Conservation (phyloP, 495 filamentous ascomycete species). For the Bombardia bombarda region DNA sequence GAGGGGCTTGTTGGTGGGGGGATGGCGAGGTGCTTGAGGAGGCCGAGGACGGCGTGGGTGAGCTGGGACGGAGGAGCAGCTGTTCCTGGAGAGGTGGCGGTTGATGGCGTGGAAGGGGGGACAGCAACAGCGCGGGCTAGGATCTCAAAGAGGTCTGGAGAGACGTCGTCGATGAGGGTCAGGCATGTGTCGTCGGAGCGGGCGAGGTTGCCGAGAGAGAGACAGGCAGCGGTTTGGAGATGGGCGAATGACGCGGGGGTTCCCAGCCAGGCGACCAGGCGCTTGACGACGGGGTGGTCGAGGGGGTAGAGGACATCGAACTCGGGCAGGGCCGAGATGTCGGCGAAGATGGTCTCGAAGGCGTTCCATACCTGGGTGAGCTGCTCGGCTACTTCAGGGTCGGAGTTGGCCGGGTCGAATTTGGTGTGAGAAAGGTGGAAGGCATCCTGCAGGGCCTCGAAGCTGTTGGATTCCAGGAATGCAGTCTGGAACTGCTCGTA, state of each 20-base stretch:
- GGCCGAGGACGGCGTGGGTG: conserved; percentile 60
- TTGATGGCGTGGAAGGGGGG: conserved; percentile 7
- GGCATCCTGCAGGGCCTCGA: conserved; percentile 23
- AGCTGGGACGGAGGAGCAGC: conserved; percentile 46
- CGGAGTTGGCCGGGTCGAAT: conserved; percentile 20
- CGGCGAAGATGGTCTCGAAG: conserved; percentile 51
- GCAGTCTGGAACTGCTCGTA: conserved; percentile 34
- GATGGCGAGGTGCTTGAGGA: conserved; percentile 74
- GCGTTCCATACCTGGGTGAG: conserved; percentile 46
- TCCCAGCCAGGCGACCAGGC: conserved; percentile 42
- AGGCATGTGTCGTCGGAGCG: conserved; percentile 58
- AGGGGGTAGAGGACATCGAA: conserved; percentile 38
- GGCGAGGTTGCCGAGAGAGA: conserved; percentile 70
- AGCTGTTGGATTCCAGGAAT: conserved; percentile 28
- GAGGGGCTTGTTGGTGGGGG: conserved; percentile 50
- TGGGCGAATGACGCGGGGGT: conserved; percentile 20
- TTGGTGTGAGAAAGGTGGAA: conserved; percentile 23
- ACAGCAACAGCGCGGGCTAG: conserved; percentile 31
- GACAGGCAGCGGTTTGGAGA: conserved; percentile 64
- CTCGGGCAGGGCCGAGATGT: conserved; percentile 50
- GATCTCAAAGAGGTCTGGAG: conserved; percentile 46
- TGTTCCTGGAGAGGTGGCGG: conserved; percentile 10
- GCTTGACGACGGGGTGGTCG: conserved; percentile 35
- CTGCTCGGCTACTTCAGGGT: conserved; percentile 42
- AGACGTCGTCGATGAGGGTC: conserved; percentile 50